phyloP scores from a whole-genome alignment of 2,329 filamentous ascomycete species.

The Fusarium transvaalense region DNA sequence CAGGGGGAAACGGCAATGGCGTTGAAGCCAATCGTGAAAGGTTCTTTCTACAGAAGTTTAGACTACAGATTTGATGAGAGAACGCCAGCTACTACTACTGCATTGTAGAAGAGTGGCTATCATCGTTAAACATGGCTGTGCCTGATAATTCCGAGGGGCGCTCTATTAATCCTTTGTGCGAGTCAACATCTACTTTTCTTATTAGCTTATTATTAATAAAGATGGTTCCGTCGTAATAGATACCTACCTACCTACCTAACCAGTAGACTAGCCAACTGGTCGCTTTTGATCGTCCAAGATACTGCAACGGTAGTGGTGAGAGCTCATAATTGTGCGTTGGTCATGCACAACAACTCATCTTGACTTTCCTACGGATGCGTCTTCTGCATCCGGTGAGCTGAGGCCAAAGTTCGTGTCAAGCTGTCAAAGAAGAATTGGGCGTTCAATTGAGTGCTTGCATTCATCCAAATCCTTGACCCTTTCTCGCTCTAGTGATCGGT shows the following conservation, averaged over 20 bases:
- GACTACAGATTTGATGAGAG: neutral
- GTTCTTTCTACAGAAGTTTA: constrained; percentile 14
- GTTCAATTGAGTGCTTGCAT: constrained; percentile 43
- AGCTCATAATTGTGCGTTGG: constrained; percentile 26
- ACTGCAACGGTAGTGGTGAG: constrained; percentile 1
- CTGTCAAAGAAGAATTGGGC: constrained; percentile 36
- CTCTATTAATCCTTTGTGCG: neutral
- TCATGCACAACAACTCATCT: constrained; percentile 44
- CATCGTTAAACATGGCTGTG: neutral
- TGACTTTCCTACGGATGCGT: constrained; percentile 9
- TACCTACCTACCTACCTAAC: too few relatives aligned
- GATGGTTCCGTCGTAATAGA: neutral
- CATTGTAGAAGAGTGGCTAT: neutral
- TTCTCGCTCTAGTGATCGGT: constrained; percentile 23
- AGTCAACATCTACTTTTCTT: neutral
- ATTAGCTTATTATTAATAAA: neutral
- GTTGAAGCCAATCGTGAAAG: constrained; percentile 32
- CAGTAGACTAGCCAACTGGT: neutral
- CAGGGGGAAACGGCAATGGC: constrained; percentile 39
- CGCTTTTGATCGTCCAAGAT: neutral
- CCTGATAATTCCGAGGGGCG: neutral
- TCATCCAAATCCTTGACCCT: constrained; percentile 10
- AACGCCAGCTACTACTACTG: neutral
- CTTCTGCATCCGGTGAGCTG: constrained; percentile 33
- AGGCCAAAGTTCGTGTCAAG: constrained; percentile 14